Conservation (phyloP, 1,139 yeast species). For the Pichia kudriavzevii region DNA sequence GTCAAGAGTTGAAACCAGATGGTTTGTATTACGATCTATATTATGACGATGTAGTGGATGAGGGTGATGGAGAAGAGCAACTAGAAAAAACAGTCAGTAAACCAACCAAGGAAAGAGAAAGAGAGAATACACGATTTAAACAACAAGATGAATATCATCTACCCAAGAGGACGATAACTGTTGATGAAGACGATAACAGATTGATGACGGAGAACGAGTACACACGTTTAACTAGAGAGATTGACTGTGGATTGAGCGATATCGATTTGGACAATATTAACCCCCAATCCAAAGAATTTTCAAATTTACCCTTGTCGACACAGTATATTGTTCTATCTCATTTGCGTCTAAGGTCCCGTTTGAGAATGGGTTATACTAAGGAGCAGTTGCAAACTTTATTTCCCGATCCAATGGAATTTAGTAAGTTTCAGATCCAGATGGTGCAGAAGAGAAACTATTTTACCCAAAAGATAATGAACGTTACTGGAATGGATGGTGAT, state of each 20-base stretch:
- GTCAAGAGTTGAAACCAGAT: too few species aligned
- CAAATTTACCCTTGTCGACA: slow-evolving; percentile 63
- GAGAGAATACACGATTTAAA: slow-evolving; percentile 28
- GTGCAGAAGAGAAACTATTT: slow-evolving; percentile 86
- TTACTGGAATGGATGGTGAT: slow-evolving; percentile 71
- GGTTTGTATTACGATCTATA: slow-evolving; percentile 23
- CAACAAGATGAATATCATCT: slow-evolving; percentile 76
- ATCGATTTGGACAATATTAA: slow-evolving; percentile 63
- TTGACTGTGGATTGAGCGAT: slow-evolving; percentile 63
- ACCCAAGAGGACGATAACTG: slow-evolving; percentile 49
- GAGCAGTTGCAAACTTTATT: slow-evolving; percentile 77
- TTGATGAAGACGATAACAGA: slow-evolving; percentile 52
- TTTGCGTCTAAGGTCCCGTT: slow-evolving; percentile 71
- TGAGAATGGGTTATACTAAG: slow-evolving; percentile 91
- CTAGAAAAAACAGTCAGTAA: slow-evolving; percentile 11
- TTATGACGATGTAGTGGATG: slow-evolving; percentile 26
- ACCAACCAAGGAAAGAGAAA: slow-evolving; percentile 7
- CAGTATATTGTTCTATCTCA: slow-evolving; percentile 86
- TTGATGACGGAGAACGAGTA: slow-evolving; percentile 69
- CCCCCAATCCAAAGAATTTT: slow-evolving; percentile 61
- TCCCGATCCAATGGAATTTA: slow-evolving; percentile 82
- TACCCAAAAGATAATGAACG: slow-evolving; percentile 80
- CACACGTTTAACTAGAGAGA: slow-evolving; percentile 48
- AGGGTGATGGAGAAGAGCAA: slow-evolving; percentile 13
- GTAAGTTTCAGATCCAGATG: slow-evolving; percentile 86